A percentile compares a stretch with the other conserved stretches of the same genome.
These are phyloP conservation scores for Micractinium sp. DNA, from an alignment of 139 green algal genomes.

Conservation along the genomic window DNA sequence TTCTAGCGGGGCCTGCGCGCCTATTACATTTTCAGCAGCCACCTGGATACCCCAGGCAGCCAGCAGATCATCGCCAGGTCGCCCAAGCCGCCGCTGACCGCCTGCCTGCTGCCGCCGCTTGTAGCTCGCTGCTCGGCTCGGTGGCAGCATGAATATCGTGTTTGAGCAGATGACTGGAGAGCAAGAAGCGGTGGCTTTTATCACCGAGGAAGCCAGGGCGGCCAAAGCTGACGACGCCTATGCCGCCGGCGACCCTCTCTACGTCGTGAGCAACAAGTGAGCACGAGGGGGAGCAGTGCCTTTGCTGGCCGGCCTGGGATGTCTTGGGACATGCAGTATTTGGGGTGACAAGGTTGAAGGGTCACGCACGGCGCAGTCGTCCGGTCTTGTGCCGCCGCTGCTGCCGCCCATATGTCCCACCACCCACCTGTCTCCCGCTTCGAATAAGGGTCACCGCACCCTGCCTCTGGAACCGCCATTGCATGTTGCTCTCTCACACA, in stretches of 20 bases:
- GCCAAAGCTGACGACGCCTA: not conserved
- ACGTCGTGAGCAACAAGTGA: conserved; percentile 37
- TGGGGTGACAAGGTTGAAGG: not conserved
- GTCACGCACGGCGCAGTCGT: too few relatives aligned
- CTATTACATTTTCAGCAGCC: too few relatives aligned
- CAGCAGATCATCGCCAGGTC: too few relatives aligned
- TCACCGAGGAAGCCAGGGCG: conserved; percentile 6
- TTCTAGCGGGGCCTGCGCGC: too few relatives aligned
- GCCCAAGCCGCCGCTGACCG: not conserved
- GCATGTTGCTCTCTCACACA: not conserved
- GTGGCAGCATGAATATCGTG: conserved; percentile 2
- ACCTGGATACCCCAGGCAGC: too few relatives aligned
- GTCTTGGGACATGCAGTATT: not conserved
- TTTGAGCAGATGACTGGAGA: conserved; percentile 11
- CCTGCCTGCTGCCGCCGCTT: not conserved
- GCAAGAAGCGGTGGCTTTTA: conserved; percentile 36
- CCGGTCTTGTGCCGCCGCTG: too few relatives aligned
- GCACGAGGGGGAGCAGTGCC: not conserved
- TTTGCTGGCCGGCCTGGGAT: not conserved
- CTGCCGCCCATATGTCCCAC: not conserved
- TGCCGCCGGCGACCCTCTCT: conserved; percentile 11
- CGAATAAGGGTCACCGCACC: too few relatives aligned
- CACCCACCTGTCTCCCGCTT: too few relatives aligned
- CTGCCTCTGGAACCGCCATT: too few relatives aligned
- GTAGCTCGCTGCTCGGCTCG: not conserved